Base-by-base conservation (phyloP, 164 flowering plant species). In the Umbilicus rupestris region DNA sequence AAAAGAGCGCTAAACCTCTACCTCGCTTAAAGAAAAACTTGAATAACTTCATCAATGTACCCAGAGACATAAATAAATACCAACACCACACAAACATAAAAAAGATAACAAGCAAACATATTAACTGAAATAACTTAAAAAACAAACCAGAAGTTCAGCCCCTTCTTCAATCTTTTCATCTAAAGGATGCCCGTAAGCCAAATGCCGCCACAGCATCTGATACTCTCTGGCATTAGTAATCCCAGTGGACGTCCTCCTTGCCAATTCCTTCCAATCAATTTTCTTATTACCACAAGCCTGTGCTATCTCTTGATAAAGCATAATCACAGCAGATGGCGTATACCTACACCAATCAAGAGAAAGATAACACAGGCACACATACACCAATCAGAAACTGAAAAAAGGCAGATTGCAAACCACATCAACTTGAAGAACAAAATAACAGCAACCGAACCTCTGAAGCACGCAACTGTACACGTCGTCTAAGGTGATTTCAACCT, bases 201-300 rank as follows among this genome's bases (percentile, higher is more conserved):
- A 73, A 74, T 92, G 96, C 11, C 97, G 82, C 99, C 99, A 95
- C 45, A 95, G 73, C 97, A 85, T 89, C 77, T 85, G 97, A 77
- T 88, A 92, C 76, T 95, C 97, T 62, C 89, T 81, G 0, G 94
- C 85, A 78, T 74, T 80, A 2, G 90, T 69, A 73, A 95, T 91
- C n/a, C 97, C 97, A 19, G 97, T 95, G 3, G 81, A 62, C 0
- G 92, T 80, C 65, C 82, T 89, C 79, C 77, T 79, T 66, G 82
- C 95, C 79, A 89, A 57, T 10, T 65, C 79, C 64, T 82, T 66
- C 98, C 96, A 89, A 72, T 87, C 89, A 33, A 89, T 76, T 66
- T 88, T 87, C 19, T 55, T 55, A 12, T 14, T 14, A 12, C 33
- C 60, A 55, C 33, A 28, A 26, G 22, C 19, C 60, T 28, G 60